phyloP scores from a whole-genome alignment of 805 yeast genomes.

The Hermanozyma aechmeae region DNA sequence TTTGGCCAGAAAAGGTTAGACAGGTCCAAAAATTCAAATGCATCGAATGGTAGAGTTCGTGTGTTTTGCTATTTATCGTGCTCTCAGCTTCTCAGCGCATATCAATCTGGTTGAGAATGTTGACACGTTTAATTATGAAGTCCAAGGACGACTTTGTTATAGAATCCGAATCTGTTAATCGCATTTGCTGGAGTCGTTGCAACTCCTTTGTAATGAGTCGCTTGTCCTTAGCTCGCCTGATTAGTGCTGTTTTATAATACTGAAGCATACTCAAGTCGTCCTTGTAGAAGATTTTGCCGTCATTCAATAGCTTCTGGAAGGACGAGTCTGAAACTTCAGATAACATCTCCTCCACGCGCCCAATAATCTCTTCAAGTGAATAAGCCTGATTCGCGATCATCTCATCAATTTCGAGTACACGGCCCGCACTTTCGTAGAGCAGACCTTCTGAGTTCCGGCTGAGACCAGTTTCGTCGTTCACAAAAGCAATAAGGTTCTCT shows the following conservation, averaged over 20 bases:
- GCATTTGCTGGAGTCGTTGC: neutral
- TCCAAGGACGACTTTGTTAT: neutral
- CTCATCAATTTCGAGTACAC: slow-evolving; percentile 14
- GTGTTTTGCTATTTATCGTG: neutral
- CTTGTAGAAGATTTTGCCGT: slow-evolving; percentile 5
- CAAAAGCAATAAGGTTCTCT: slow-evolving; percentile 12
- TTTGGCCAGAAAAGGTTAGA: slow-evolving; percentile 65
- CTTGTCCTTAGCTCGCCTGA: slow-evolving; percentile 16
- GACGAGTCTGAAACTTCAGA: slow-evolving; percentile 3
- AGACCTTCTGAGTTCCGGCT: slow-evolving; percentile 23
- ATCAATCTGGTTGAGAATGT: neutral
- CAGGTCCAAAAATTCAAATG: slow-evolving; percentile 44
- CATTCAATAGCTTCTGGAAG: slow-evolving; percentile 5
- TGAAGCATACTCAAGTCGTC: slow-evolving; percentile 18
- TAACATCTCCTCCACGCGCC: slow-evolving; percentile 3
- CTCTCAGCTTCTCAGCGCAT: too few relatives aligned
- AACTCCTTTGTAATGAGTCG: neutral
- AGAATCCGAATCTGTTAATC: neutral
- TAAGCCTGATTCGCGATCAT: slow-evolving; percentile 2
- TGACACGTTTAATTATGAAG: neutral
- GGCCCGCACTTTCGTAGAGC: slow-evolving; percentile 23
- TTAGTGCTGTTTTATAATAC: slow-evolving; percentile 42
- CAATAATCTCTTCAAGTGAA: slow-evolving; percentile 3
- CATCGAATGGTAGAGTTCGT: slow-evolving; percentile 37
- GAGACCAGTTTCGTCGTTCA: slow-evolving; percentile 21